Percentiles rank a stretch among this genome's conserved stretches.
These are phyloP conservation scores for Skeletonema tropicum DNA, from an alignment of 108 stramenopile genomes.

Conservation along the genomic window DNA sequence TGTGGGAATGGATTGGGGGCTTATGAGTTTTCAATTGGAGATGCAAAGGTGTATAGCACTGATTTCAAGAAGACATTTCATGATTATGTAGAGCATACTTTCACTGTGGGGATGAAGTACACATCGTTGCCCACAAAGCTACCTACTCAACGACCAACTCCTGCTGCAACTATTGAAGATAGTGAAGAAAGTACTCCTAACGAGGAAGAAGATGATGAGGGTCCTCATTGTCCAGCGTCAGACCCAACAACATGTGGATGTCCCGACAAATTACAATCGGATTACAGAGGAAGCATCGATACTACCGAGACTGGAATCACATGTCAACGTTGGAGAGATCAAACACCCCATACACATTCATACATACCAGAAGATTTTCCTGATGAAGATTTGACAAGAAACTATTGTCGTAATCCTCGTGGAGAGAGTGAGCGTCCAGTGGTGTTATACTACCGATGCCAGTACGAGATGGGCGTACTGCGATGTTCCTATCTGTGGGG, in stretches of 20 bases:
- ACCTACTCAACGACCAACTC: constrained; percentile 8
- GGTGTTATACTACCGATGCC: constrained; percentile 28
- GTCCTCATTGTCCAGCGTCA: not conserved
- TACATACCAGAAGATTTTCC: constrained; percentile 5
- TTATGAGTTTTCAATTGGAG: constrained; percentile 38
- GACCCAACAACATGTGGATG: constrained; percentile 15
- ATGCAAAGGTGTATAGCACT: constrained; percentile 14
- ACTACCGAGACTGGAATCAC: constrained; percentile 6
- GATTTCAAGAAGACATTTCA: constrained; percentile 35
- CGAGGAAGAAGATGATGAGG: not conserved
- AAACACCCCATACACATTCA: constrained; percentile 8
- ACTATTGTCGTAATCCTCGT: constrained; percentile 22
- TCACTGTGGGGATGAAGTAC: constrained; percentile 35
- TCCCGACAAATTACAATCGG: constrained; percentile 2
- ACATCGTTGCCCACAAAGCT: constrained; percentile 13
- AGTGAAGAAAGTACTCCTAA: not conserved
- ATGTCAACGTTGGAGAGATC: constrained; percentile 15
- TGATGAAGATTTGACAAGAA: not conserved
- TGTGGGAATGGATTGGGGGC: constrained; percentile 42
- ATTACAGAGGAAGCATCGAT: constrained; percentile 17
- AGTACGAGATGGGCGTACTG: constrained; percentile 29
- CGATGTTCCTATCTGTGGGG: constrained; percentile 16
- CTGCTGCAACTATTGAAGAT: not conserved
- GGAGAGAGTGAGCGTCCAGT: constrained; percentile 11
- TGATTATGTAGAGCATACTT: constrained; percentile 49